Evolutionary conservation across 2,329 filamentous ascomycete genomes (phyloP).

Genomic region (Trichoderma sp.): DNA sequence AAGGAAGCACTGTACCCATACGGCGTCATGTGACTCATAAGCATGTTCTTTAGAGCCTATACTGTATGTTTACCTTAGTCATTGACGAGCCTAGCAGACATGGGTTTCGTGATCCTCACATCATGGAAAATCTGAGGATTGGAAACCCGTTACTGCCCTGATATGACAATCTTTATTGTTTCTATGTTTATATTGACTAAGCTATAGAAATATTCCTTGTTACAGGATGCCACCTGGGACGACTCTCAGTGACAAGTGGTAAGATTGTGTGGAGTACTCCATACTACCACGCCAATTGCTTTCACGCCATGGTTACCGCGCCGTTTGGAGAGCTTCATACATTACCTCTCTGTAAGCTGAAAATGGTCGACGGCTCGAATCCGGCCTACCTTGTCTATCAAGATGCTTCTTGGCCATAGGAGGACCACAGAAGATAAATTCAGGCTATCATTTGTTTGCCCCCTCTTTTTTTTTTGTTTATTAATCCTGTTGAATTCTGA

Average conservation of each 20-base stretch:
- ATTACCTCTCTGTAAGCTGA: neutral
- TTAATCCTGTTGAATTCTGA: too few species aligned
- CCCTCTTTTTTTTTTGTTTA: too few species aligned
- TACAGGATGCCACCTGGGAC: neutral
- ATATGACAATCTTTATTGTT: neutral
- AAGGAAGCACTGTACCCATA: neutral
- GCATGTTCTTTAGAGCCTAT: neutral
- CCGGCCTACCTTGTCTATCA: neutral
- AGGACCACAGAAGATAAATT: neutral
- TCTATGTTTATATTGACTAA: neutral
- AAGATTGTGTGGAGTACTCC: too few species aligned
- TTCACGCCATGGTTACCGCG: too few species aligned
- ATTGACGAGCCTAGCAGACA: neutral
- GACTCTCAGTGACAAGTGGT: too few species aligned
- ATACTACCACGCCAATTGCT: too few species aligned
- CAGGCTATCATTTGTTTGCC: too few species aligned
- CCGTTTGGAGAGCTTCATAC: neutral
- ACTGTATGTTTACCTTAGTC: neutral
- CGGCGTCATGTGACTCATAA: neutral
- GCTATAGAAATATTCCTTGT: neutral
- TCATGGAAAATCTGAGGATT: neutral
- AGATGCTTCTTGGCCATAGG: neutral
- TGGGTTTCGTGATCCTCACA: neutral
- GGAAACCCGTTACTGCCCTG: neutral
- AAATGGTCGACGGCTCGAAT: neutral